Base-by-base conservation (phyloP, 2,329 filamentous ascomycete species). In the Hypoxylon sp. region DNA sequence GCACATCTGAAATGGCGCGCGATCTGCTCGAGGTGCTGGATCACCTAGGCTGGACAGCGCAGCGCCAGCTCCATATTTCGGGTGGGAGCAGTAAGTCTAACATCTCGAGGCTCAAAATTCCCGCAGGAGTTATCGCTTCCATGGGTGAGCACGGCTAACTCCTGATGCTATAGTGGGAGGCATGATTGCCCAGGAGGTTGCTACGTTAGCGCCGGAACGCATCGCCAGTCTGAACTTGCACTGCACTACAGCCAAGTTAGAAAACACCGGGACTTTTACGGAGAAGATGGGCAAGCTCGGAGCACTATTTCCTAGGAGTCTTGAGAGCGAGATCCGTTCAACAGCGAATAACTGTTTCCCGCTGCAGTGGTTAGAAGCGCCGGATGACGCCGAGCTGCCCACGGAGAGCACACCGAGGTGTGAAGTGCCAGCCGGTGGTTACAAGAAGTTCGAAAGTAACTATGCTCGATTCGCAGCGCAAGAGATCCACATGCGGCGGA, bases 171-270 rank as follows among this genome's bases (percentile, higher is more conserved):
- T 8, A 64, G 65, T 97, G 87, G 94, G 94, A 69, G 94, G 94
- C 75, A 97, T 97, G 94, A 94, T 97, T 73, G 88, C 92, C 1
- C 94, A 97, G 79, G 94, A 97, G 81, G 77, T 97, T 5, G 87
- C 85, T 29, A 81, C 80, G 68, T 78, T 84, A 29, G 78, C 83
- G 39, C 87, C 88, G 0, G 70, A 79, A 10, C 82, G 85, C 50
- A 77, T 92, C 48, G 80, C 82, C n/a, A 86, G 84, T 11, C 81
- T 92, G 13, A 84, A 82, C 26, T 83, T 92, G 5, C 80, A 65
- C 68, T 89, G 85, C 78, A 91, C 90, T 1, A 86, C 88, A 1
- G 85, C 88, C 2, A 77, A 78, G 46, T 82, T 91, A 59, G 85
- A 88, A 67, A 88, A 88, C 79, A 88, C 87, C 17, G 83, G 83